Conservation (phyloP, 306 rosid species). For the Purshia tridentata region DNA sequence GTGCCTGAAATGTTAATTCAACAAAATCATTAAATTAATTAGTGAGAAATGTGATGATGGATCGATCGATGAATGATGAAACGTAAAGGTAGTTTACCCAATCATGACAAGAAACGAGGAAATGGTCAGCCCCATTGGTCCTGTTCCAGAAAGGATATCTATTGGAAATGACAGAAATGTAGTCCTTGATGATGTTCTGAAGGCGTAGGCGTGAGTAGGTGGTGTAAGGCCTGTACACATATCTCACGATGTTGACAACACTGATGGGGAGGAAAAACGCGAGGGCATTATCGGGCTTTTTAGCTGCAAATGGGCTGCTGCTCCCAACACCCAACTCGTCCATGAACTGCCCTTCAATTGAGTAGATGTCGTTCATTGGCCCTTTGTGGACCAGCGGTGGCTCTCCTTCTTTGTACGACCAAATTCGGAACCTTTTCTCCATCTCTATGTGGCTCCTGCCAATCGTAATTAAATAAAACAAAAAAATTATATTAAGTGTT, state of each 20-base stretch:
- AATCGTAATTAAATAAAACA: too few species aligned
- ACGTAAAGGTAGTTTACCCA: too few species aligned
- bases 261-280: slow-evolving; percentile 58
- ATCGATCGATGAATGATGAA: too few species aligned
- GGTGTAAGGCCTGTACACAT: slow-evolving; percentile 42
- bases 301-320: slow-evolving; percentile 34
- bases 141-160: slow-evolving; percentile 55
- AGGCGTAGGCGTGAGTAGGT: slow-evolving; percentile 29
- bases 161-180: slow-evolving; percentile 23
- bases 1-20: slow-evolving; percentile 24
- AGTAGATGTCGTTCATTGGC: slow-evolving; percentile 62
- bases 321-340: slow-evolving; percentile 39
- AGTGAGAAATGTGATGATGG: too few species aligned
- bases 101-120: slow-evolving; percentile 65
- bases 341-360: slow-evolving; percentile 70
- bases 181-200: slow-evolving; percentile 33
- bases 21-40: background rate
- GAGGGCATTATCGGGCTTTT: slow-evolving; percentile 47
- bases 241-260: slow-evolving; percentile 38
- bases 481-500: too few species aligned
- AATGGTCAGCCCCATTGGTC: slow-evolving; percentile 61
- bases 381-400: slow-evolving; percentile 58
- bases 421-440: slow-evolving; percentile 65
- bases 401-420: slow-evolving; percentile 69
- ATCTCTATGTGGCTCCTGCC: slow-evolving; percentile 53